Evolutionary conservation across 495 filamentous ascomycete genomes (phyloP).

Genomic region (Penicillium lividum): DNA sequence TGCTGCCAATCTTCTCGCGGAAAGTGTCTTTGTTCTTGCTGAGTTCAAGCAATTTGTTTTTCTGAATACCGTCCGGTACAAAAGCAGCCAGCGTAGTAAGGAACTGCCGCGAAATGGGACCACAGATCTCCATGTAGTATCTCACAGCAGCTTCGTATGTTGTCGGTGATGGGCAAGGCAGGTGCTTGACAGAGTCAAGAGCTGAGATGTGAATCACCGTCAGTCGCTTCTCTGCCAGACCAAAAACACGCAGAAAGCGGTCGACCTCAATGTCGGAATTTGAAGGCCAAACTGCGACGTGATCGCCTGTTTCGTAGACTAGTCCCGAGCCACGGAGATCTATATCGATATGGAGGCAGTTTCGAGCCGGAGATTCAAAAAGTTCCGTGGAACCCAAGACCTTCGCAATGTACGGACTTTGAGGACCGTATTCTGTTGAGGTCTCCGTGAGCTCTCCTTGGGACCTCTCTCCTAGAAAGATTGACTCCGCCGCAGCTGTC

Average conservation of each 20-base stretch:
- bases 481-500: constrained; percentile 14
- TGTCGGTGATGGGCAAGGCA: constrained; percentile 15
- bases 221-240: constrained; percentile 13
- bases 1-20: too few species aligned
- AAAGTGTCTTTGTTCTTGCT: constrained; percentile 18
- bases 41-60: not conserved
- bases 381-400: constrained; percentile 35
- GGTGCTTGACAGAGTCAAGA: not conserved
- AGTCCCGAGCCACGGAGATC: constrained; percentile 33
- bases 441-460: not conserved
- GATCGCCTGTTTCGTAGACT: constrained; percentile 69
- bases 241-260: not conserved
- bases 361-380: constrained; percentile 25
- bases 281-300: constrained; percentile 69
- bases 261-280: constrained; percentile 59
- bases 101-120: constrained; percentile 2
- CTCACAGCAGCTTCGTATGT: constrained; percentile 1
- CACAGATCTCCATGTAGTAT: constrained; percentile 20
- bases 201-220: too few species aligned
- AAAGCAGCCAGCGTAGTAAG: constrained; percentile 17
- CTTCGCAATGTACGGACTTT: constrained; percentile 17
- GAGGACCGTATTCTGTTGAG: constrained; percentile 29
- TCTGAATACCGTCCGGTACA: not conserved
- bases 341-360: constrained; percentile 51
- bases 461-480: constrained; percentile 15